Evolutionary conservation across 352 stramenopile species (phyloP).

Genomic region (Nothophytophthora sp.): DNA sequence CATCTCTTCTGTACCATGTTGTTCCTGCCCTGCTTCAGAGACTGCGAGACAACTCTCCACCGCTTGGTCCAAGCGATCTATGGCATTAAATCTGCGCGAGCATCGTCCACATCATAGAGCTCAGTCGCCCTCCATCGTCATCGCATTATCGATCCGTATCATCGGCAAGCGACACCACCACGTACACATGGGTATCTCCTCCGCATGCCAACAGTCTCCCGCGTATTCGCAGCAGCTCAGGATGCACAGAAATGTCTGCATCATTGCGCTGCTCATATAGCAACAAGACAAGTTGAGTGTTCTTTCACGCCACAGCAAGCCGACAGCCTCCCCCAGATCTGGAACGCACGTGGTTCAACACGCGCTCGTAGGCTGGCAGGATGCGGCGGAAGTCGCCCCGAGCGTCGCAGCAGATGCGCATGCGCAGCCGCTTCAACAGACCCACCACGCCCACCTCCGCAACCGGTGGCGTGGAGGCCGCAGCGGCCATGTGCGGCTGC

Average conservation of each 20-base stretch:
- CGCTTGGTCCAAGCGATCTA: slow-evolving; percentile 35
- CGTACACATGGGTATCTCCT: slow-evolving; percentile 25
- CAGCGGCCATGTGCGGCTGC: neutral
- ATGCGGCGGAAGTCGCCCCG: slow-evolving; percentile 33
- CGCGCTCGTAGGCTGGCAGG: slow-evolving; percentile 41
- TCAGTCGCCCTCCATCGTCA: neutral
- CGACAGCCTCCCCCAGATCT: no score
- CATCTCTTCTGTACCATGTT: slow-evolving; percentile 10
- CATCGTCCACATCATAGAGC: neutral
- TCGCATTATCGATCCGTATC: neutral
- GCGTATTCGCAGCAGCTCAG: slow-evolving; percentile 28
- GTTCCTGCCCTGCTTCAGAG: slow-evolving; percentile 6
- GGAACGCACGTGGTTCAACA: slow-evolving; percentile 56
- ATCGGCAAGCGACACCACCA: neutral
- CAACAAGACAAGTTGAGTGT: neutral
- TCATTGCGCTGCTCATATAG: slow-evolving; percentile 10
- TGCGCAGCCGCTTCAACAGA: slow-evolving; percentile 46
- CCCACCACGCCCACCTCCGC: slow-evolving; percentile 27
- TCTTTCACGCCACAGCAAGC: no score
- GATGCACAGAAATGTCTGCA: slow-evolving; percentile 7
- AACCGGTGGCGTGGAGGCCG: neutral
- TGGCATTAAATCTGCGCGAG: slow-evolving; percentile 31
- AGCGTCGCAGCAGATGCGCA: slow-evolving; percentile 17
- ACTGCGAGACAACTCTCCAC: slow-evolving; percentile 34
- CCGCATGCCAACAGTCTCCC: slow-evolving; percentile 13